Percentiles rank a stretch among this genome's conserved stretches.
phyloP scores from a whole-genome alignment of 768 basidiomycete species.

The Myochromella boudieri region DNA sequence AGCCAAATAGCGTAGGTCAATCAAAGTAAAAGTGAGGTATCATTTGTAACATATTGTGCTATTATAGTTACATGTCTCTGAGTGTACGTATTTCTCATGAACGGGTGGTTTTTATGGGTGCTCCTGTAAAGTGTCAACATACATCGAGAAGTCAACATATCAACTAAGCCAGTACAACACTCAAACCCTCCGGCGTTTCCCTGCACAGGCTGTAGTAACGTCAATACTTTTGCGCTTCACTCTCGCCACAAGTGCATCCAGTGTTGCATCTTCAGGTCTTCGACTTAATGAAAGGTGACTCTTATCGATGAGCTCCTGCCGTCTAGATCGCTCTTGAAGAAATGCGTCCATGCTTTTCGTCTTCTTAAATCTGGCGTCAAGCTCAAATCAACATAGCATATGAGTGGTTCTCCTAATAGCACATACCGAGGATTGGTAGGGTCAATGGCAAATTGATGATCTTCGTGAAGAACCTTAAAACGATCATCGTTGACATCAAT shows the following conservation, averaged over 20 bases:
- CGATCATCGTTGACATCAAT: slow-evolving; percentile 87
- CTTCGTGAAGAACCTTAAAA: slow-evolving; percentile 85
- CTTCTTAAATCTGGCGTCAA: slow-evolving; percentile 74
- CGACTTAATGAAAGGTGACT: background rate
- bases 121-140: too few species aligned
- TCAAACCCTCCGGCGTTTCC: slow-evolving; percentile 42
- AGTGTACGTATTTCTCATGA: too few species aligned
- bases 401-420: background rate
- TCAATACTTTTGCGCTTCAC: slow-evolving; percentile 76
- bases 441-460: slow-evolving; percentile 92
- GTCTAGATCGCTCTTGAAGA: slow-evolving; percentile 78
- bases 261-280: slow-evolving; percentile 28
- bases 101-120: too few species aligned
- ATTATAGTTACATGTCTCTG: too few species aligned
- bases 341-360: slow-evolving; percentile 88
- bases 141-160: too few species aligned
- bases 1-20: too few species aligned
- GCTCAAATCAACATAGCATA: slow-evolving; percentile 7
- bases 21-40: too few species aligned
- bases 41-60: too few species aligned
- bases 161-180: background rate
- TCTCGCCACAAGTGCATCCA: slow-evolving; percentile 77
- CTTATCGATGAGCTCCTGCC: slow-evolving; percentile 41
- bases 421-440: slow-evolving; percentile 93
- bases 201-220: slow-evolving; percentile 24